These are phyloP conservation scores for Saccharomycopsis selenospora DNA, from an alignment of 805 yeast species.

Conservation along the genomic window DNA sequence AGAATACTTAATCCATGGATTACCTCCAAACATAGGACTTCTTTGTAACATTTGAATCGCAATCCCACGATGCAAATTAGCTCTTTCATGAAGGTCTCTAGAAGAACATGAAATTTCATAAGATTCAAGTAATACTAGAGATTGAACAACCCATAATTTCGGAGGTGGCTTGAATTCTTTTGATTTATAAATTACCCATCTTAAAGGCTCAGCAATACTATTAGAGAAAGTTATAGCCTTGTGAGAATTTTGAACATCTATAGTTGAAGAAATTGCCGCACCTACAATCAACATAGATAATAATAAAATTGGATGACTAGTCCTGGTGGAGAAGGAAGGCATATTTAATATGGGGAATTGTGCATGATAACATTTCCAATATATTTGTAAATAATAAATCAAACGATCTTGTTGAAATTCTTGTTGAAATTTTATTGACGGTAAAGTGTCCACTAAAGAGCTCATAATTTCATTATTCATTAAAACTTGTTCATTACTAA, in stretches of 20 bases:
- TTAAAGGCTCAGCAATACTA: constrained; percentile 38
- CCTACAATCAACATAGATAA: not conserved
- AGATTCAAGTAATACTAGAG: constrained; percentile 62
- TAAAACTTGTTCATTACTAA: not conserved
- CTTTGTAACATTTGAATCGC: constrained; percentile 69
- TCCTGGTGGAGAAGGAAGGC: not conserved
- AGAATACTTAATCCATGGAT: constrained; percentile 34
- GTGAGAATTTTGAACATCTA: constrained; percentile 23
- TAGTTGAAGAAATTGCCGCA: constrained; percentile 16
- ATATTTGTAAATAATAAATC: not conserved
- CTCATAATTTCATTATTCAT: not conserved
- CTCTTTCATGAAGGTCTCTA: constrained; percentile 67
- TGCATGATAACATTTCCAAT: not conserved
- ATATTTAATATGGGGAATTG: constrained; percentile 1
- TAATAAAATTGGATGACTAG: not conserved
- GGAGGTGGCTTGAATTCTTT: constrained; percentile 74
- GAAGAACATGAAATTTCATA: constrained; percentile 67
- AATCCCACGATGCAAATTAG: constrained; percentile 80
- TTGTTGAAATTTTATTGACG: not conserved
- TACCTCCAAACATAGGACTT: constrained; percentile 68
- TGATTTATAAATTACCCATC: constrained; percentile 63
- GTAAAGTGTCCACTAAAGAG: not conserved
- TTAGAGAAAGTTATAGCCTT: constrained; percentile 10
- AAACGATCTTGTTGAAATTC: not conserved
- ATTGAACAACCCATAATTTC: constrained; percentile 64